Conservation (phyloP, 352 stramenopile genomes). For the Phytophthora pluvialis region DNA sequence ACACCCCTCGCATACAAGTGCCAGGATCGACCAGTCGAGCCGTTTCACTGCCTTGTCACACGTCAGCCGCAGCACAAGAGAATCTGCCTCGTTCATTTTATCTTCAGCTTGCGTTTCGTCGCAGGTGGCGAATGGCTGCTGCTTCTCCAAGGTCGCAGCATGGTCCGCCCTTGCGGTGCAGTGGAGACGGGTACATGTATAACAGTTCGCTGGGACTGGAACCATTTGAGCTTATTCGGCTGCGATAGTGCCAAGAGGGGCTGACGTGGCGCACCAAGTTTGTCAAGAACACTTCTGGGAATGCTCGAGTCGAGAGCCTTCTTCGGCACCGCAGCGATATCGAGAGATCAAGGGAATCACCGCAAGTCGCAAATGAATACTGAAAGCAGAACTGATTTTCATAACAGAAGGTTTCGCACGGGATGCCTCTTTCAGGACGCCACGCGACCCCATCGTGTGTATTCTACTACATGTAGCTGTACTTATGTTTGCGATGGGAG, state of each 20-base stretch:
- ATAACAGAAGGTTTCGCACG: conserved; percentile 12
- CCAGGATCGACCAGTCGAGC: too few species aligned
- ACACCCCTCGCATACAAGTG: too few species aligned
- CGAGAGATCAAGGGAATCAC: conserved; percentile 6
- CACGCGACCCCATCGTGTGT: conserved; percentile 8
- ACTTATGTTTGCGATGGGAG: conserved; percentile 18
- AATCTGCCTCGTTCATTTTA: background rate
- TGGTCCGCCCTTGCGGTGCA: conserved; percentile 16
- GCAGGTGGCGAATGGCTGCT: background rate
- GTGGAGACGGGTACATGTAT: conserved; percentile 9
- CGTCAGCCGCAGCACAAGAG: background rate
- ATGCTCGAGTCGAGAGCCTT: conserved; percentile 3
- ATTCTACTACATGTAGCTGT: conserved; percentile 25
- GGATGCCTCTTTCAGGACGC: background rate
- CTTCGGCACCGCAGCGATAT: background rate
- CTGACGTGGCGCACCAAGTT: conserved; percentile 5
- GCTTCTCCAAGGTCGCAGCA: conserved; percentile 3
- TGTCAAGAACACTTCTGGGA: conserved; percentile 17
- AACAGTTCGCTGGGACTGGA: conserved; percentile 1
- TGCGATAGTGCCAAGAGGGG: conserved; percentile 5
- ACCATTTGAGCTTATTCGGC: conserved; percentile 12
- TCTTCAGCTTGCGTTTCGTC: conserved; percentile 4
- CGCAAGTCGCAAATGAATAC: conserved; percentile 1
- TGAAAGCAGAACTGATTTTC: conserved; percentile 1
- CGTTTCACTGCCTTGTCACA: conserved; percentile 8